Evolutionary conservation across 257 asterid genomes (phyloP).

Genomic region (Solanum rostratum): DNA sequence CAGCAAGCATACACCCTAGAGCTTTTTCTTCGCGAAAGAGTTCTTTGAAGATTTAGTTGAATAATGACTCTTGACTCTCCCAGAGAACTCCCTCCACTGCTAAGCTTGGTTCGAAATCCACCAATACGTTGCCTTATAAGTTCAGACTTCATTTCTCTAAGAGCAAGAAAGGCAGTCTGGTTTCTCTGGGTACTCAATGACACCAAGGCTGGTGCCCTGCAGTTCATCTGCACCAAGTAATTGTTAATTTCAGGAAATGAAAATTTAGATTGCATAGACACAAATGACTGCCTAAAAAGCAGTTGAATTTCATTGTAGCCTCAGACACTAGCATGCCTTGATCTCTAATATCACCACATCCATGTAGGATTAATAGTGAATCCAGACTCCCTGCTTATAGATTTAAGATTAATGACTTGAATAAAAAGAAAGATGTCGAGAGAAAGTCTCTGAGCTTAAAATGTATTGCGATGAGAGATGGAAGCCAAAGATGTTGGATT

Average conservation of each 20-base stretch:
- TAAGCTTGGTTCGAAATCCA: slow-evolving; percentile 14
- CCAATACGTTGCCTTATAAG: slow-evolving; percentile 10
- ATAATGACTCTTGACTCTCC: slow-evolving; percentile 24
- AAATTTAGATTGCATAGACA: not conserved
- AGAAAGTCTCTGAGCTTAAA: not conserved
- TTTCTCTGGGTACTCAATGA: not conserved
- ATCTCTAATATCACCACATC: no score
- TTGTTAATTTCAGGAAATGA: not conserved
- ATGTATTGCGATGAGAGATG: not conserved
- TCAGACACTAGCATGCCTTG: not conserved
- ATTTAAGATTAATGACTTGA: not conserved
- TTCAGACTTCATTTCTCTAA: slow-evolving; percentile 6
- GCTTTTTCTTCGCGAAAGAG: slow-evolving; percentile 15
- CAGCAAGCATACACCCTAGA: slow-evolving; percentile 44
- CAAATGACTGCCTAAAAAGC: not conserved
- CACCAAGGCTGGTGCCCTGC: not conserved
- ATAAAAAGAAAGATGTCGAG: not conserved
- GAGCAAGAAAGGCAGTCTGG: not conserved
- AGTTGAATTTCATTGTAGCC: not conserved
- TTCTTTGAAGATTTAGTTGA: slow-evolving; percentile 14
- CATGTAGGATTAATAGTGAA: not conserved
- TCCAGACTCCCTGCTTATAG: not conserved
- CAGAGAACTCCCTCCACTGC: slow-evolving; percentile 21
- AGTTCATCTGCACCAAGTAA: not conserved
- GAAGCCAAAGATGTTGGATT: not conserved